A percentile compares a stretch with the other conserved stretches of the same genome.
Evolutionary conservation across 1,284 basidiomycete species (phyloP).

Genomic region (Farysia itapuensis): DNA sequence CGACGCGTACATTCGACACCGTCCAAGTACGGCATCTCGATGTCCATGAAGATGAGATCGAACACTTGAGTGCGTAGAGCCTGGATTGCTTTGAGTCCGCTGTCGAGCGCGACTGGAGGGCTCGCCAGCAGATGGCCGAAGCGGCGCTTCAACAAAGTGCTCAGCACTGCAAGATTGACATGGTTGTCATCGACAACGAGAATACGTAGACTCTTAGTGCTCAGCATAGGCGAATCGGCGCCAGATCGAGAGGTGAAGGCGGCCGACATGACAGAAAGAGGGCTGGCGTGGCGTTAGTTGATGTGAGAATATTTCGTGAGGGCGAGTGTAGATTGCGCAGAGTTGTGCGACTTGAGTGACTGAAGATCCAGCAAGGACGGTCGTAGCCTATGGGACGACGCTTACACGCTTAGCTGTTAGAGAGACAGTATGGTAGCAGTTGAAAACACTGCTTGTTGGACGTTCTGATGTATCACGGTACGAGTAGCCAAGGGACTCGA

Average conservation of each 20-base stretch:
- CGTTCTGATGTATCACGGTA: too few relatives aligned
- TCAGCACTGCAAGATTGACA: conserved; percentile 46
- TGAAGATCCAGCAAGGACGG: conserved; percentile 8
- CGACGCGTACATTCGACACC: conserved; percentile 43
- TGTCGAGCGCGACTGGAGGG: conserved; percentile 40
- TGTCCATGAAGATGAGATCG: conserved; percentile 50
- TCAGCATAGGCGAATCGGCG: conserved; percentile 10
- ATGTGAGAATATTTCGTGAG: too few relatives aligned
- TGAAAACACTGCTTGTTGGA: too few relatives aligned
- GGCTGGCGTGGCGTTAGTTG: background rate
- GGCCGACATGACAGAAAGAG: background rate
- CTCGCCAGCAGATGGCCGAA: conserved; percentile 35
- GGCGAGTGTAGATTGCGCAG: conserved; percentile 15
- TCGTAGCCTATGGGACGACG: conserved; percentile 35
- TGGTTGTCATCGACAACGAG: conserved; percentile 53
- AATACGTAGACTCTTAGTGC: conserved; percentile 38
- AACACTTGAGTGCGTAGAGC: conserved; percentile 42
- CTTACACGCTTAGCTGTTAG: conserved; percentile 15
- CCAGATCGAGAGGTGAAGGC: background rate
- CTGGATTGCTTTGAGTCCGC: conserved; percentile 49
- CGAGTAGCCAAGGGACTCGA: conserved; percentile 1
- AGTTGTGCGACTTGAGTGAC: conserved; percentile 13
- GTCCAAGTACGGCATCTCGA: conserved; percentile 49
- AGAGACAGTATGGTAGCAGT: too few relatives aligned
- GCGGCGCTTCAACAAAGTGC: conserved; percentile 41